Percentiles rank a stretch among this genome's conserved stretches.
phyloP scores from a whole-genome alignment of 116 monocot species.

The Posidonia oceanica region DNA sequence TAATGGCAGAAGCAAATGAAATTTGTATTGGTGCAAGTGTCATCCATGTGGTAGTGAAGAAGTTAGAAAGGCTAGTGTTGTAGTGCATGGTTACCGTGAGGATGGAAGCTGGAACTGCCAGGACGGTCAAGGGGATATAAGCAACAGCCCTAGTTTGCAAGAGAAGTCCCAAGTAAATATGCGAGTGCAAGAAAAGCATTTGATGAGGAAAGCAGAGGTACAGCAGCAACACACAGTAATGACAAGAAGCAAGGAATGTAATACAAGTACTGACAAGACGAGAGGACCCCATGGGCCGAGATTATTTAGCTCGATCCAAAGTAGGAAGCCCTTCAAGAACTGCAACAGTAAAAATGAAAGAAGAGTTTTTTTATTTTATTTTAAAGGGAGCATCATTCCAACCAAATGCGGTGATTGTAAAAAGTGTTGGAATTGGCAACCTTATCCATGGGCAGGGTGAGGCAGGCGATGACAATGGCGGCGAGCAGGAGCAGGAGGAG shows the following conservation, averaged over 20 bases:
- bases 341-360: slow-evolving; percentile 13
- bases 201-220: no score
- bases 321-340: slow-evolving; percentile 82
- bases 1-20: no score
- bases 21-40: no score
- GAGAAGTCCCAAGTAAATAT: neutral
- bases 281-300: slow-evolving; percentile 95
- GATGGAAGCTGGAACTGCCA: slow-evolving; percentile 94
- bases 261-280: slow-evolving; percentile 51
- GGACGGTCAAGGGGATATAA: slow-evolving; percentile 81
- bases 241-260: neutral
- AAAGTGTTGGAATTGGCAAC: slow-evolving; percentile 12
- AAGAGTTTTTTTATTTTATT: no score
- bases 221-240: neutral
- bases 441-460: slow-evolving; percentile 66
- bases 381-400: no score
- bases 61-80: no score
- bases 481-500: slow-evolving; percentile 46
- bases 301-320: slow-evolving; percentile 65
- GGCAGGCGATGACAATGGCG: slow-evolving; percentile 45
- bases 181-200: no score
- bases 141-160: slow-evolving; percentile 63
- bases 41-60: no score
- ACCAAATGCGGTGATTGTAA: neutral
- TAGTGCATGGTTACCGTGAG: slow-evolving; percentile 59